Base-by-base conservation (phyloP, 2,329 filamentous ascomycete genomes). In the Epichloe coenophiala region DNA sequence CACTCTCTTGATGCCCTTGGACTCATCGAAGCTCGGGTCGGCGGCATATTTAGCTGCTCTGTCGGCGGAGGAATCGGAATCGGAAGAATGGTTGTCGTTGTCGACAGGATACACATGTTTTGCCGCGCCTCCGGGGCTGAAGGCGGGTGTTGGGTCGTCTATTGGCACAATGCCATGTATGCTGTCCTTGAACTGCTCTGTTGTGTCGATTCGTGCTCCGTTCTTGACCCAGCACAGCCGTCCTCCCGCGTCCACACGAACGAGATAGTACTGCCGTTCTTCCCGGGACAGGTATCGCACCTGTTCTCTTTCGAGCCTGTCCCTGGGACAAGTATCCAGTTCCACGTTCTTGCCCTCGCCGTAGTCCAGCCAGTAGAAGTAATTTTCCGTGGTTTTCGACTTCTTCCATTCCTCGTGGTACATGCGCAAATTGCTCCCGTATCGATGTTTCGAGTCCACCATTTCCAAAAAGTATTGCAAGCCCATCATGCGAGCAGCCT, bases 321-420 rank as follows among this genome's bases (percentile, higher is more conserved):
- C 83, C 37, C 90, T 75, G 1, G 88, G 83, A 55, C 88, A 88
- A 0, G 78, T 75, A 3, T 80, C 76, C 12, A 91, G 70, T 55
- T 91, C 84, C 42, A 93, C 63, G 39, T 77, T 65, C 57, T 72
- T 80, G 0, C 90, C 90, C 46, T 83, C 83, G 5, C 90, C 90
- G 52, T 85, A 74, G 62, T 96, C 90, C 1, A 95, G 72, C 89
- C 90, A 95, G 68, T 89, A 91, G 65, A 95, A 95, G 74, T 90
- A 96, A 62, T 93, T 95, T 63, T 95, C 84, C 4, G 81, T 78
- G 0, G 88, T 91, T 31, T 73, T 73, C 1, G 80, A 72, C 53
- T 77, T 79, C 64, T 88, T 88, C 90, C 90, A 96, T 56, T 86
- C 80, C 53, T 81, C 78, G 60, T 96, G 90, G 59, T 95, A 96